Conservation (phyloP, 768 basidiomycete species). For the Mycena amicta region DNA sequence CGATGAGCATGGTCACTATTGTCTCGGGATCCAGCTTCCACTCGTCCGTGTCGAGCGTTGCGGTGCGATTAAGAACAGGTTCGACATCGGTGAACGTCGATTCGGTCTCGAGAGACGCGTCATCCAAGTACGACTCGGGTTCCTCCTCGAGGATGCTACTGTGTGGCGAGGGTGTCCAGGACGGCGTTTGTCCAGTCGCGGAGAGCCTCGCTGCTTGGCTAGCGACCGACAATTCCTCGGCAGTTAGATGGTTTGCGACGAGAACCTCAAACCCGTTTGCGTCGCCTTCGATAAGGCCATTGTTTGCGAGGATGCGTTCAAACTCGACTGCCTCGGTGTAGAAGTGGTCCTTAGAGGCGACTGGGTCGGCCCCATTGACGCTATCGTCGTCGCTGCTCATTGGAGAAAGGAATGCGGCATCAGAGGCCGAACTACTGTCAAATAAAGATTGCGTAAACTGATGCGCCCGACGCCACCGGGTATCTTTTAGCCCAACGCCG, state of each 20-base stretch:
- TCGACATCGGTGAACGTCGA: conserved; percentile 4
- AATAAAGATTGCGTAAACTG: too few species aligned
- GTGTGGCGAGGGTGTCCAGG: conserved; percentile 30
- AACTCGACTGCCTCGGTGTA: conserved; percentile 6
- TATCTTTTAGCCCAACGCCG: conserved; percentile 23
- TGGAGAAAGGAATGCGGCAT: too few species aligned
- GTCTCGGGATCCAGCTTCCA: conserved; percentile 47
- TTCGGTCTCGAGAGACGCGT: conserved; percentile 10
- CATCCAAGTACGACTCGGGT: conserved; percentile 26
- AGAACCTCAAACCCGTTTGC: conserved; percentile 43
- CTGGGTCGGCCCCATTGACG: neutral
- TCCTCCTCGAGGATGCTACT: conserved; percentile 25
- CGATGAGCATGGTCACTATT: conserved; percentile 50
- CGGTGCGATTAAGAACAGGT: conserved; percentile 29
- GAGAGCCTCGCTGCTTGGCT: conserved; percentile 41
- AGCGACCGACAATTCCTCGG: conserved; percentile 35
- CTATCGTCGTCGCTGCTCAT: conserved; percentile 7
- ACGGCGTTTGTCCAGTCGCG: conserved; percentile 29
- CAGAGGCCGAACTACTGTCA: too few species aligned
- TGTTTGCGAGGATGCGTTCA: conserved; percentile 8
- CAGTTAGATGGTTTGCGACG: conserved; percentile 43
- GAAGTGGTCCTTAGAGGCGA: conserved; percentile 1
- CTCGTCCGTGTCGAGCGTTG: conserved; percentile 27
- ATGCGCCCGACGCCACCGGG: too few species aligned
- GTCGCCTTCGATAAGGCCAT: conserved; percentile 12